A percentile compares a stretch with the other conserved stretches of the same genome.
Conservation (phyloP, 495 filamentous ascomycete genomes). For the Xylaria sp. region DNA sequence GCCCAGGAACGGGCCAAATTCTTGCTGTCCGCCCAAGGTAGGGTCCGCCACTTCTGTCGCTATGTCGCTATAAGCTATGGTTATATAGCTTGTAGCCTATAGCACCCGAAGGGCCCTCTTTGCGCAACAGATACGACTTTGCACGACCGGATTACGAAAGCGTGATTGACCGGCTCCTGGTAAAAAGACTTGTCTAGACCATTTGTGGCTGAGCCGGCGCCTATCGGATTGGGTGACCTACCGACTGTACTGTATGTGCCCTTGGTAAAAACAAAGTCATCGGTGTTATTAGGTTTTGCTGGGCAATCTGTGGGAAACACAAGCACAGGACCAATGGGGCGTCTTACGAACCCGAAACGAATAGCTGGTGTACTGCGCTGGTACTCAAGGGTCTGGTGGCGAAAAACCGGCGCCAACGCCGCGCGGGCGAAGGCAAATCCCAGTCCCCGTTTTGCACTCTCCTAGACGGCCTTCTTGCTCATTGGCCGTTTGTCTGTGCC, state of each 20-base stretch:
- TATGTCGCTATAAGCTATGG: background rate
- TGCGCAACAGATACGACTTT: conserved; percentile 17
- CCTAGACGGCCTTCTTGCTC: conserved; percentile 31
- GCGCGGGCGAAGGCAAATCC: conserved; percentile 38
- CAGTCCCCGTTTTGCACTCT: conserved; percentile 41
- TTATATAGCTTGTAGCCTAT: background rate
- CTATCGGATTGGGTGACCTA: conserved; percentile 22
- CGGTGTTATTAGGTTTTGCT: conserved; percentile 23
- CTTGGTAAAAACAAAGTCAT: conserved; percentile 18
- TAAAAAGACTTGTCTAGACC: conserved; percentile 41
- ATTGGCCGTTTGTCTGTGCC: conserved; percentile 33
- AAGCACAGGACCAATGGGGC: conserved; percentile 33
- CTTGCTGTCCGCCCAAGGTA: background rate
- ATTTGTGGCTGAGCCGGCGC: conserved; percentile 42
- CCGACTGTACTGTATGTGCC: conserved; percentile 27
- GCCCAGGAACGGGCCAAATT: conserved; percentile 13
- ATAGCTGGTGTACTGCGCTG: conserved; percentile 22
- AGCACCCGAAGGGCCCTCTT: background rate
- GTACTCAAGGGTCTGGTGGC: conserved; percentile 43
- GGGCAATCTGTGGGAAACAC: conserved; percentile 25
- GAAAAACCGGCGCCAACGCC: conserved; percentile 42
- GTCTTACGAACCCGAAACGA: conserved; percentile 40
- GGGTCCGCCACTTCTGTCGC: conserved; percentile 9
- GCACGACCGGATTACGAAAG: conserved; percentile 12
- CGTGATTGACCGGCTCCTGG: conserved; percentile 24